Conservation (phyloP, 768 basidiomycete genomes). For the Kwoniella sp. region DNA sequence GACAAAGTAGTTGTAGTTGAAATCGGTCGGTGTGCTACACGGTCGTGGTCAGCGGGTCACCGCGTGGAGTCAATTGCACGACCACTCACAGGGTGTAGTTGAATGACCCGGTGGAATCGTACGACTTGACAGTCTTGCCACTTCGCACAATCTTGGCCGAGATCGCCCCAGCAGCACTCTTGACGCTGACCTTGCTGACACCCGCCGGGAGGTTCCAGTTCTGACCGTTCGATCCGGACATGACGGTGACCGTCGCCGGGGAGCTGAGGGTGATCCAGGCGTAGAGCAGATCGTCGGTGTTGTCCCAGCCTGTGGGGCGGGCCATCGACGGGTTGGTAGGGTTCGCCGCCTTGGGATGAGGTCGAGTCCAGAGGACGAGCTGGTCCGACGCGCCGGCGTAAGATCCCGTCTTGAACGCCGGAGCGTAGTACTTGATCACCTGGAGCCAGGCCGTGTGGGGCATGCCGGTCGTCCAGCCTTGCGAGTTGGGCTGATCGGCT, state of each 20-base stretch:
- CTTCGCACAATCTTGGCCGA: constrained; percentile 27
- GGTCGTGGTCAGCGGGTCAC: too few relatives aligned
- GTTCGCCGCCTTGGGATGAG: constrained; percentile 41
- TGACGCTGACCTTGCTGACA: constrained; percentile 33
- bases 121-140: constrained; percentile 24
- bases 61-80: too few relatives aligned
- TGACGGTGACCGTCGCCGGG: constrained; percentile 30
- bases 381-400: constrained; percentile 41
- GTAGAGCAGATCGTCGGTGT: constrained; percentile 47
- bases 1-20: constrained; percentile 48
- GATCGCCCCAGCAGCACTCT: constrained; percentile 30
- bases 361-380: constrained; percentile 44
- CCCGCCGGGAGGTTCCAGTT: constrained; percentile 35
- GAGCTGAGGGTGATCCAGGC: constrained; percentile 32
- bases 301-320: constrained; percentile 23
- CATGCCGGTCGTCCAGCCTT: constrained; percentile 45
- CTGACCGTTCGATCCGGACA: constrained; percentile 18
- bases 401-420: constrained; percentile 47
- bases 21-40: constrained; percentile 31
- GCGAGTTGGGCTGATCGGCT: constrained; percentile 42
- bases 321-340: constrained; percentile 32
- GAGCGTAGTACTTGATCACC: constrained; percentile 37
- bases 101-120: constrained; percentile 30
- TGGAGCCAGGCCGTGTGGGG: constrained; percentile 41
- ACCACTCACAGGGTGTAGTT: constrained; percentile 33